A percentile compares a stretch with the other conserved stretches of the same genome.
Evolutionary conservation across 179 eudicot genomes (phyloP).

Genomic region (Carnegiea gigantea): DNA sequence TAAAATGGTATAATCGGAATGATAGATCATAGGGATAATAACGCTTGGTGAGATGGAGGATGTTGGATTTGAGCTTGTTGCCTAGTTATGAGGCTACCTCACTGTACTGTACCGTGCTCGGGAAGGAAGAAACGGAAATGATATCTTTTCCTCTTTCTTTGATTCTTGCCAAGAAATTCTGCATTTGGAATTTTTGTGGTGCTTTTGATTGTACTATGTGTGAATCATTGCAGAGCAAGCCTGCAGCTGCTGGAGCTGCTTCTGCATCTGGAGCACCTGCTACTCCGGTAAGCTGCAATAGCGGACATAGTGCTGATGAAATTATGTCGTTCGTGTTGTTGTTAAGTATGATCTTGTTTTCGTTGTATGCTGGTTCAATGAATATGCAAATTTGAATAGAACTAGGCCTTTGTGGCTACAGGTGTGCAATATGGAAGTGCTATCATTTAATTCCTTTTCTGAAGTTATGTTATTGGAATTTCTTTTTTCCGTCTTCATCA

Average conservation of each 20-base stretch:
- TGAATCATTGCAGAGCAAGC: constrained; percentile 48
- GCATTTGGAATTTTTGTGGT: background rate
- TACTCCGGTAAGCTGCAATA: constrained; percentile 41
- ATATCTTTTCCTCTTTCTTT: background rate
- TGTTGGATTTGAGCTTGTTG: background rate
- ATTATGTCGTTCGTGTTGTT: background rate
- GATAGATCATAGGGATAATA: background rate
- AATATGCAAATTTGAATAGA: background rate
- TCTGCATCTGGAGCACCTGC: constrained; percentile 53
- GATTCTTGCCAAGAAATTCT: background rate
- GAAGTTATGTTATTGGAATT: background rate
- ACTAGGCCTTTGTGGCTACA: background rate
- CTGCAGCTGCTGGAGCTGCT: constrained; percentile 57
- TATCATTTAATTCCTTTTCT: background rate
- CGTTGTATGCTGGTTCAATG: background rate
- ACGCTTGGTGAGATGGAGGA: background rate
- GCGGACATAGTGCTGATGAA: background rate
- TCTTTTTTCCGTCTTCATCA: background rate
- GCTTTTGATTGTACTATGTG: constrained; percentile 9
- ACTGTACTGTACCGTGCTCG: background rate
- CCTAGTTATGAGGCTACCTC: background rate
- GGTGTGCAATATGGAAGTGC: background rate
- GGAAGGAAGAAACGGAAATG: background rate
- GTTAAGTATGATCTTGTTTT: background rate
- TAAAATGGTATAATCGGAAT: background rate